Evolutionary conservation across 805 yeast species (phyloP).

Genomic region (Brettanomyces nanus): DNA sequence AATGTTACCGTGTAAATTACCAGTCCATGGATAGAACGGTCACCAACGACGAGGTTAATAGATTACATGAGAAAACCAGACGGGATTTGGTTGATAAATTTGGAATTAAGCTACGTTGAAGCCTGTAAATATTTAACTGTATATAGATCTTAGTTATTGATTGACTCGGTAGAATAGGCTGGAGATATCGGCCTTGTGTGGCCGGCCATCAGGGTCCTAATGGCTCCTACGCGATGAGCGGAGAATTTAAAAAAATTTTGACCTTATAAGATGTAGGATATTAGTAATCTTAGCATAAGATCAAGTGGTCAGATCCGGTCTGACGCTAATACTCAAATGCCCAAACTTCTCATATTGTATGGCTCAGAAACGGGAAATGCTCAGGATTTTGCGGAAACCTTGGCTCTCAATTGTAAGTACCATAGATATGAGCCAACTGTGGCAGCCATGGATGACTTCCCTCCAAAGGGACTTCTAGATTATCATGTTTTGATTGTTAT

Average conservation of each 20-base stretch:
- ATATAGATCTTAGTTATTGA: no score
- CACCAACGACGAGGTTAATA: conserved; percentile 78
- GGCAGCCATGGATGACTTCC: conserved; percentile 51
- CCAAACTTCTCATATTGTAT: conserved; percentile 54
- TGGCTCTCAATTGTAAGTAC: conserved; percentile 49
- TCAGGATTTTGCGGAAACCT: conserved; percentile 68
- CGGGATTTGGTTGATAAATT: conserved; percentile 41
- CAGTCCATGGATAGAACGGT: conserved; percentile 94
- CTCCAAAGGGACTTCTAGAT: conserved; percentile 43
- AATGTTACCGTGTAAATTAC: conserved; percentile 84
- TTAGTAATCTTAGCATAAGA: no score
- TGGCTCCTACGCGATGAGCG: no score
- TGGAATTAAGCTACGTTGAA: conserved; percentile 46
- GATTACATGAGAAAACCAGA: conserved; percentile 59
- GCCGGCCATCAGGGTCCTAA: no score
- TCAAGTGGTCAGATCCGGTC: no score
- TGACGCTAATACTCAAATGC: no score
- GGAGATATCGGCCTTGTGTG: no score
- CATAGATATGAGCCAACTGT: conserved; percentile 41
- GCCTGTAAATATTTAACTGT: not conserved
- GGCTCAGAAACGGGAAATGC: conserved; percentile 94
- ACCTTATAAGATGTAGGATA: no score
- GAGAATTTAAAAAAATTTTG: no score
- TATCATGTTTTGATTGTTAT: conserved; percentile 44
- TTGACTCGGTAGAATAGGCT: no score